Base-by-base conservation (phyloP, 148 eudicot species). In the Camellia japonica region DNA sequence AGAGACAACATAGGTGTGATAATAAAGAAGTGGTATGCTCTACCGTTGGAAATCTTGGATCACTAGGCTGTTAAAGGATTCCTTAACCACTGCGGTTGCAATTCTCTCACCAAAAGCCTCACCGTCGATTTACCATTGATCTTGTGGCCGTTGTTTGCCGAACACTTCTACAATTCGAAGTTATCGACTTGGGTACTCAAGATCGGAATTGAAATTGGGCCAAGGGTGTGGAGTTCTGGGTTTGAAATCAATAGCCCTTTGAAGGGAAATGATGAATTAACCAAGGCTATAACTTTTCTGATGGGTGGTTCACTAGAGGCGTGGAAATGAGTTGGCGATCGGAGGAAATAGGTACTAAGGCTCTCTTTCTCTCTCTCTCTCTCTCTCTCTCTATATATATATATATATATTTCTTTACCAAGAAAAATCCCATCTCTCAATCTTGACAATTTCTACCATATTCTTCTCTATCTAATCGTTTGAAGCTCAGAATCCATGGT, bases 41-140 rank as follows among this genome's bases (percentile, higher is more conserved):
- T 30, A 30, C 38, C 38, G 38, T 30, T 30, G 38, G 38, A 30
- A 30, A 30, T 30, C 38, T 30, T 30, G 38, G 38, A 30, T 30
- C 38, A 30, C 38, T 30, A 30, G 1, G 38, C 38, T 30, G 38
- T 30, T 1, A 1, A 30, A 30, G 38, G 38, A 30, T 30, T 30
- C 38, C 38, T 30, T 30, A 30, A 30, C 38, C 38, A 30, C 1
- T 30, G 38, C 38, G 38, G 38, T 30, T 89, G 91, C 91, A 89
- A 89, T 82, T 90, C 93, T 70, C 51, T 73, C 2, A 55, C 85
- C 3, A 92, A 91, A 63, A 89, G 88, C 3, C 44, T 91, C 12
- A 69, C 82, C 18, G 82, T 89, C 0, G 86, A 88, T 3, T 52
- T 75, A 23, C 78, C 77, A 20, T 38, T 74, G 23, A 56, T 74